Base-by-base conservation (phyloP, 345 rosid species). In the Toxicodendron radicans region DNA sequence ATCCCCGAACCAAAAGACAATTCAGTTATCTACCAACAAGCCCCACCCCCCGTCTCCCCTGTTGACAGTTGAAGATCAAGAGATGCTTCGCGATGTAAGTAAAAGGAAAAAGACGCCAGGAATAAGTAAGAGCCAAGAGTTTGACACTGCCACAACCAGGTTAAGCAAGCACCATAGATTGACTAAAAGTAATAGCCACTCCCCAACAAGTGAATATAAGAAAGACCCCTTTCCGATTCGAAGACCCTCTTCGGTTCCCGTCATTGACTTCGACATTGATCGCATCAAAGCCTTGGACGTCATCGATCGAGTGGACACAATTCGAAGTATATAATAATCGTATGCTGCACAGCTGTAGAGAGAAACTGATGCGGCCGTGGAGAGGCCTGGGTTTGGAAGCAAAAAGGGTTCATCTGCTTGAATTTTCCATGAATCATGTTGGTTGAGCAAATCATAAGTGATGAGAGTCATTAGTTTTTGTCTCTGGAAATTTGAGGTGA, bases 41-140 rank as follows among this genome's bases (percentile, higher is more conserved):
- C 77, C 83, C n/a, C 79, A 73, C 73, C 57, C 89, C 4, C 65
- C 88, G 8, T 82, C 90, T 41, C 84, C 97, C 0, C 30, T 77
- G 49, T 80, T 95, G 33, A 88, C 97, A 0, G 73, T 85, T 17
- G 99, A 93, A 83, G 99, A 93, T 82, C 93, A 87, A 80, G 98
- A 87, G 82, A 93, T 95, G 99, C 96, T 95, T 48, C 87, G 94
- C 12, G 97, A 91, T 56, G 95, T 92, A 70, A 87, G 86, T 78
- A 92, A 90, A 86, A 85, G 94, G 84, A 95, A 87, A 72, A 90
- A 88, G 68, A 76, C 87, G 1, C 99, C 97, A 2, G 99, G 99
- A 53, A 92, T 92, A 58, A 95, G 99, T 77, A 92, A 92, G 90
- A 95, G 99, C 79, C 99, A 95, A 83, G 99, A 95, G 81, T 89